Evolutionary conservation across 2,329 filamentous ascomycete species (phyloP), one percentile per base, ranked within the genome.

Genomic region (Trichoderma pleuroti): DNA sequence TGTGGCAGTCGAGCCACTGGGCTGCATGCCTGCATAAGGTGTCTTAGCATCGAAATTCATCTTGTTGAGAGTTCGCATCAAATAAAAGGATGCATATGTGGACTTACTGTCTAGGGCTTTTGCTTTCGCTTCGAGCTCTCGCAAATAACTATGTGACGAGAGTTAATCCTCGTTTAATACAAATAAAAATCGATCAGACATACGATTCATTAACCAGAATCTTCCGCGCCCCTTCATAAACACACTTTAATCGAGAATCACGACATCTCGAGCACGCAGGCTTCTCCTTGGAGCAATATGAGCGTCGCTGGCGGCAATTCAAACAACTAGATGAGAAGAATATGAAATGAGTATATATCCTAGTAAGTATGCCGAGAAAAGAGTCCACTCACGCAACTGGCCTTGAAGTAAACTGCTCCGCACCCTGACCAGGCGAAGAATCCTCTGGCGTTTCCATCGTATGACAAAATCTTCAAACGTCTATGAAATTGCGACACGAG

Each of bases 211-310:
- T 80, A 18, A 82, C 74, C 5, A 77, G 73, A 24, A 81, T 76
- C 68, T 79, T 81, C 11, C 80, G 75, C 3, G 79, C 76, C 49
- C 77, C 78, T 56, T 79, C 79, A 56, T 81, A 82, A n/a, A 76
- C 70, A 60, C 80, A 82, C 34, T 73, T 73, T 12, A 78, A 69
- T 2, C 74, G 74, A 36, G 74, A 72, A 18, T 78, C 78, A 26
- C 76, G 77, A 62, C 80, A 81, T 68, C 80, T 73, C 30, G 76
- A 76, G 60, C 80, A 82, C 24, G 72, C 74, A 2, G 80, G 80
- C 59, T 78, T 78, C 14, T 81, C 79, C 66, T 81, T 81, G 21
- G 79, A 80, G 73, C 80, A 82, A 52, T 77, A 80, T 0, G 79
- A 80, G 5, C 78, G 76, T 12, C 80, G 75, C 28, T 77, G 75